Evolutionary conservation across 768 basidiomycete genomes (phyloP).

Genomic region (Cubamyces lactineus): DNA sequence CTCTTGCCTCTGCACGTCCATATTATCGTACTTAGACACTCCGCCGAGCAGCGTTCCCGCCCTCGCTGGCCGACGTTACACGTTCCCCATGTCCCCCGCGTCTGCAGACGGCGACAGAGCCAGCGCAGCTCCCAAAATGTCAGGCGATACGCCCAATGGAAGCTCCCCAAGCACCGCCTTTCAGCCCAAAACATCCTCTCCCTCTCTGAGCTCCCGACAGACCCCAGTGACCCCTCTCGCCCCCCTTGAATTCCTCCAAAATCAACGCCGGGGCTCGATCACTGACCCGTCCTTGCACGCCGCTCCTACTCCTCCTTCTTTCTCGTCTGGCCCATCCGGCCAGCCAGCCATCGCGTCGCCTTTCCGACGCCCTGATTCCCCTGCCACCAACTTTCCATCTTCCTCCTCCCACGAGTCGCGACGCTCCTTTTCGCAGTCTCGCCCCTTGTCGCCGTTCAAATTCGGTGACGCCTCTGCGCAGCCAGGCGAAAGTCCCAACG

Average conservation of each 20-base stretch:
- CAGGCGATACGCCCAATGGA: conserved; percentile 24
- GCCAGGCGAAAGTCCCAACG: conserved; percentile 30
- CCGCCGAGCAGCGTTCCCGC: conserved; percentile 21
- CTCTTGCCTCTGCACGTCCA: conserved; percentile 25
- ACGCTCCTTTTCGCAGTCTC: conserved; percentile 46
- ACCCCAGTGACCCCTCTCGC: conserved; percentile 65
- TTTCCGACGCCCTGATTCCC: conserved; percentile 28
- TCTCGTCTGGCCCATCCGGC: conserved; percentile 18
- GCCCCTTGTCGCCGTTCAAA: conserved; percentile 68
- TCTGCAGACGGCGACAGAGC: conserved; percentile 14
- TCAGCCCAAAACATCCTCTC: conserved; percentile 34
- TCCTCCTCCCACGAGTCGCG: conserved; percentile 37
- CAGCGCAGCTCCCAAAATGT: conserved; percentile 12
- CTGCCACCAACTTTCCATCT: conserved; percentile 23
- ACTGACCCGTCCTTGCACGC: conserved; percentile 83
- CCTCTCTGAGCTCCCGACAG: conserved; percentile 42
- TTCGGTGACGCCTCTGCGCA: conserved; percentile 65
- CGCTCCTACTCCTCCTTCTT: conserved; percentile 35
- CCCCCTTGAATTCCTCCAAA: conserved; percentile 79
- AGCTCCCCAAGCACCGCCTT: conserved; percentile 27
- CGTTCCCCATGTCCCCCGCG: conserved; percentile 15
- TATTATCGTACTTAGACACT: conserved; percentile 23
- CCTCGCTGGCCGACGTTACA: conserved; percentile 10
- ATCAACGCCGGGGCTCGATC: conserved; percentile 80
- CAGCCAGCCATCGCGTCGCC: conserved; percentile 29